phyloP scores from a whole-genome alignment of 2,329 filamentous ascomycete species.

The Colletotrichum musicola region DNA sequence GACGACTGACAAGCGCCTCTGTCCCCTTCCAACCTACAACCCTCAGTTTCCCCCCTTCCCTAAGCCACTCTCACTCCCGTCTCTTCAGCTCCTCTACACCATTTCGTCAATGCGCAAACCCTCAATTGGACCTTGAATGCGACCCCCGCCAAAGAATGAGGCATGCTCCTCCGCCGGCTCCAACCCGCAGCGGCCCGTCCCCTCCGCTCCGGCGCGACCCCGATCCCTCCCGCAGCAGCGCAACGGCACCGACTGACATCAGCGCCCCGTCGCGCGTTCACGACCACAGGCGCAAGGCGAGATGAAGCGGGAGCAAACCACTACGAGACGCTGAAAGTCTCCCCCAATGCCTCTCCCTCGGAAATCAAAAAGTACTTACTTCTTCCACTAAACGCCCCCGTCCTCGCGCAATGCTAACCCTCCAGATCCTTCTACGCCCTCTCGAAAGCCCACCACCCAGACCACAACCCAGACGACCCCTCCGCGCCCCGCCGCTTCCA shows the following conservation, averaged over 20 bases:
- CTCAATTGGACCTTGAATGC: neutral
- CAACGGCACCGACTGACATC: slow-evolving; percentile 14
- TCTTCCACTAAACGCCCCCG: neutral
- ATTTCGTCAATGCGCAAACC: too few species aligned
- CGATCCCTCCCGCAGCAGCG: neutral
- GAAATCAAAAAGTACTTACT: slow-evolving; percentile 87
- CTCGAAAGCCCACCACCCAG: slow-evolving; percentile 92
- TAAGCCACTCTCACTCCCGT: neutral
- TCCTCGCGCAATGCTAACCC: neutral
- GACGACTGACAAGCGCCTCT: too few species aligned
- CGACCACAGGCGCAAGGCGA: slow-evolving; percentile 45
- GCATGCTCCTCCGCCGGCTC: slow-evolving; percentile 68
- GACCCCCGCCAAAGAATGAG: slow-evolving; percentile 60
- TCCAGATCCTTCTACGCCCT: slow-evolving; percentile 85
- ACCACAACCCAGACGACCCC: slow-evolving; percentile 85
- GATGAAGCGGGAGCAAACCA: slow-evolving; percentile 67
- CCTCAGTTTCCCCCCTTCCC: neutral
- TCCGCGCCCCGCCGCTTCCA: slow-evolving; percentile 81
- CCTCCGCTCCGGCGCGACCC: slow-evolving; percentile 36
- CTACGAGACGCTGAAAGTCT: slow-evolving; percentile 86
- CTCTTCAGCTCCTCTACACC: neutral
- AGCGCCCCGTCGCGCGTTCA: slow-evolving; percentile 42
- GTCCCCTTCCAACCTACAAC: neutral
- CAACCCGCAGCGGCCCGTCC: slow-evolving; percentile 46
- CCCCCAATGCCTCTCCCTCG: slow-evolving; percentile 73